Conservation (phyloP, 176 grass and related monocot genomes). For the Eleusine coracana region DNA sequence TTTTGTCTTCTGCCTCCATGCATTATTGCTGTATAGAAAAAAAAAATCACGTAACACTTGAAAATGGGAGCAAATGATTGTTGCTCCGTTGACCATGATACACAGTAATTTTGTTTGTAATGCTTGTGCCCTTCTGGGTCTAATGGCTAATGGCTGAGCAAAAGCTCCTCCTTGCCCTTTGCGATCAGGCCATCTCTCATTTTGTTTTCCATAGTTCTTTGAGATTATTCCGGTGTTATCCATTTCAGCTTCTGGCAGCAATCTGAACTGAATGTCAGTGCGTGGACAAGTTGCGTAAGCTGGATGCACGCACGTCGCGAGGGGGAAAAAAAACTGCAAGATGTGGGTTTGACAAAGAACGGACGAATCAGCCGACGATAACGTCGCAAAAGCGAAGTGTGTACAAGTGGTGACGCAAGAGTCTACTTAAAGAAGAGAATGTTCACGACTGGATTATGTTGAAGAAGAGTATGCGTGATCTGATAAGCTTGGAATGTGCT, state of each 20-base stretch:
- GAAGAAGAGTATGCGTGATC: not conserved
- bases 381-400: not conserved
- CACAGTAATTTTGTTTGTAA: not conserved
- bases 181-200: no score
- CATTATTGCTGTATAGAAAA: constrained; percentile 49
- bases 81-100: not conserved
- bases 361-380: not conserved
- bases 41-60: constrained; percentile 1
- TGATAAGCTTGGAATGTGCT: constrained; percentile 26
- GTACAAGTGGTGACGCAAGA: not conserved
- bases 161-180: not conserved
- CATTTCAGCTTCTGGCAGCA: not conserved
- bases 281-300: not conserved
- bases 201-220: no score
- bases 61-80: not conserved
- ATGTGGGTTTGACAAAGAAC: not conserved
- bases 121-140: not conserved
- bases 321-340: not conserved
- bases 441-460: not conserved
- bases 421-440: not conserved
- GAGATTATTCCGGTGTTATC: not conserved
- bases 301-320: not conserved
- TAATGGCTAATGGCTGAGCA: not conserved
- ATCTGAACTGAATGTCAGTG: not conserved
- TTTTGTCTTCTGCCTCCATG: not conserved